Percentiles rank a stretch among this genome's conserved stretches.
Evolutionary conservation across 1,284 basidiomycete species (phyloP).

Genomic region (Pseudozyma hubeiensis): DNA sequence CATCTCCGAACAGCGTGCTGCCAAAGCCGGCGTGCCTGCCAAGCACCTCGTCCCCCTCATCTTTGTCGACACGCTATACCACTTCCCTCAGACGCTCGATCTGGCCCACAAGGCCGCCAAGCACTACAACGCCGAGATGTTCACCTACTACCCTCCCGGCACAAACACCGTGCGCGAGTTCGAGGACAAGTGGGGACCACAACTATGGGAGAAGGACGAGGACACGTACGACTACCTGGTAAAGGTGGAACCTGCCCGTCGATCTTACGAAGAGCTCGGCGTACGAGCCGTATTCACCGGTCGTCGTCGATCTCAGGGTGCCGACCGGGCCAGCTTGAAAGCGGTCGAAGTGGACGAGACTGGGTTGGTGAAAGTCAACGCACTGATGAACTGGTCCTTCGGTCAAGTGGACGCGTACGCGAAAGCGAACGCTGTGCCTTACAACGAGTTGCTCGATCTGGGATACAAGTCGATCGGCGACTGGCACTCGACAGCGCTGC

Average conservation of each 20-base stretch:
- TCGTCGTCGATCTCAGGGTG: conserved; percentile 90
- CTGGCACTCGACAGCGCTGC: conserved; percentile 88
- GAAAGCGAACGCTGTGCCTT: conserved; percentile 84
- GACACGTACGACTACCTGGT: conserved; percentile 89
- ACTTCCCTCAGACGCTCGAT: conserved; percentile 91
- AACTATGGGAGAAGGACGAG: conserved; percentile 90
- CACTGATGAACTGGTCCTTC: conserved; percentile 91
- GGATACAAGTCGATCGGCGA: conserved; percentile 96
- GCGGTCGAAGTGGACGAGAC: conserved; percentile 92
- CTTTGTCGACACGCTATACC: conserved; percentile 86
- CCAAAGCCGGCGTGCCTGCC: conserved; percentile 27
- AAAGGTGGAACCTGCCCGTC: conserved; percentile 93
- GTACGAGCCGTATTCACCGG: conserved; percentile 94
- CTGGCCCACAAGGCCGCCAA: conserved; percentile 83
- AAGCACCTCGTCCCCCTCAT: conserved; percentile 68
- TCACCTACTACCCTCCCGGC: conserved; percentile 82
- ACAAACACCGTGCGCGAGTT: conserved; percentile 81
- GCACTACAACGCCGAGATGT: conserved; percentile 80
- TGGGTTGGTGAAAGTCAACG: conserved; percentile 93
- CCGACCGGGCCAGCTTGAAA: conserved; percentile 81
- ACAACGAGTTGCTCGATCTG: conserved; percentile 86
- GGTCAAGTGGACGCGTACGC: conserved; percentile 86
- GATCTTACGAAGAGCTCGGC: conserved; percentile 84
- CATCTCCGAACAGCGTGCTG: conserved; percentile 58
- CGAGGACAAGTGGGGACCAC: conserved; percentile 82